Evolutionary conservation across 139 green algal genomes (phyloP).

Genomic region (Picochlorum sp.): DNA sequence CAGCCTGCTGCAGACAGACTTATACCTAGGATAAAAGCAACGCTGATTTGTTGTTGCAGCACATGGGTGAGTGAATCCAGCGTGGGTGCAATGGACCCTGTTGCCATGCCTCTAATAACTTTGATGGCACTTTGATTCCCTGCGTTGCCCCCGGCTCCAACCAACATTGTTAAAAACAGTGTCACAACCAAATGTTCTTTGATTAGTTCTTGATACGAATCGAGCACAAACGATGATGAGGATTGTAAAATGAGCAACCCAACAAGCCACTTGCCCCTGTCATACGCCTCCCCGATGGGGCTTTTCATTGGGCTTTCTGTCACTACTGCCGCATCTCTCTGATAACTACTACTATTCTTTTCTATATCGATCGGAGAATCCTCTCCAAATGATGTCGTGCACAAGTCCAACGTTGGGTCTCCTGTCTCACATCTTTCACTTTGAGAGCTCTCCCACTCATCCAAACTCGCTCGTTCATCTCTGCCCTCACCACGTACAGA

Average conservation of each 20-base stretch:
- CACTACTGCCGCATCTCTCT: neutral
- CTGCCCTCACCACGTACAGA: too few relatives aligned
- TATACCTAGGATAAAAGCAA: conserved; percentile 63
- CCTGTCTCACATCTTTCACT: conserved; percentile 18
- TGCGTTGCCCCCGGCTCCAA: conserved; percentile 65
- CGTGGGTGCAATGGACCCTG: conserved; percentile 44
- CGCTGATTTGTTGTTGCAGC: conserved; percentile 58
- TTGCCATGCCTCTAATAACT: conserved; percentile 72
- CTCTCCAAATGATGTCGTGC: conserved; percentile 23
- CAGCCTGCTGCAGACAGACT: conserved; percentile 62
- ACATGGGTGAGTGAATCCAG: conserved; percentile 29
- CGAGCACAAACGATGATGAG: conserved; percentile 68
- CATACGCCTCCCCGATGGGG: conserved; percentile 26
- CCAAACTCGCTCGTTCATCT: too few relatives aligned
- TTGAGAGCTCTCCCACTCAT: too few relatives aligned
- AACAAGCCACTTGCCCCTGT: conserved; percentile 60
- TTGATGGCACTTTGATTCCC: conserved; percentile 90
- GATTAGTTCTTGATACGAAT: conserved; percentile 61
- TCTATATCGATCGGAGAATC: conserved; percentile 17
- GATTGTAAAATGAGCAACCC: conserved; percentile 74
- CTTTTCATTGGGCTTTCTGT: neutral
- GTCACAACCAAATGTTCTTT: conserved; percentile 80
- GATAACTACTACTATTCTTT: neutral
- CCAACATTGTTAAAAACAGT: conserved; percentile 91
- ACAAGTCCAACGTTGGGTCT: conserved; percentile 65